Evolutionary conservation across 345 rosid genomes (phyloP).

Genomic region (Viola odorata): DNA sequence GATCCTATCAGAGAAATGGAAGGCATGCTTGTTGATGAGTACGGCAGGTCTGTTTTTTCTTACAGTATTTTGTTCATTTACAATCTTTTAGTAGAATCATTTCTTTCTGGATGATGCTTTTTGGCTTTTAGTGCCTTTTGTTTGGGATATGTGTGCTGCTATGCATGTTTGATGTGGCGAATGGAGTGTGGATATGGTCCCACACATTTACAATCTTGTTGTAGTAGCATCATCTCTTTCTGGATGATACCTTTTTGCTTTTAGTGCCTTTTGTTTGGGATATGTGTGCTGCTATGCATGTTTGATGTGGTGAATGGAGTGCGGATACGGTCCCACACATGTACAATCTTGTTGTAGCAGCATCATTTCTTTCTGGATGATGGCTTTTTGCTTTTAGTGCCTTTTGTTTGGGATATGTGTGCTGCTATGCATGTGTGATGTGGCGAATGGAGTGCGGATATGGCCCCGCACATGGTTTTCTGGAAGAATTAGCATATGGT

Average conservation of each 20-base stretch:
- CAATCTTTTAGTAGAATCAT: not conserved
- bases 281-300: too few relatives aligned
- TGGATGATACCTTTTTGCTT: not conserved
- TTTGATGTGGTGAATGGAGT: too few relatives aligned
- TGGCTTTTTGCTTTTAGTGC: not conserved
- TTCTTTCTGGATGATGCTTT: not conserved
- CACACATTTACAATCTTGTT: not conserved
- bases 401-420: not conserved
- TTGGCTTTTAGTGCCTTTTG: not conserved
- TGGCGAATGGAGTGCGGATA: too few relatives aligned
- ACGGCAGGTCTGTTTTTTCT: conserved; percentile 71
- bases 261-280: not conserved
- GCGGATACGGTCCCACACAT: too few relatives aligned
- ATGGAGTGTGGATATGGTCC: too few relatives aligned
- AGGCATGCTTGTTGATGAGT: conserved; percentile 97
- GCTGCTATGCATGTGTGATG: too few relatives aligned
- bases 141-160: not conserved
- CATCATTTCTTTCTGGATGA: not conserved
- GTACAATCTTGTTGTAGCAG: not conserved
- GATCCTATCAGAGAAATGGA: conserved; percentile 98
- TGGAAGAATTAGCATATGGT: too few relatives aligned
- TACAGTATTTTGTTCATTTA: not conserved
- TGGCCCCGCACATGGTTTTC: too few relatives aligned
- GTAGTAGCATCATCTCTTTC: not conserved
- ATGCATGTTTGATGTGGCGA: too few relatives aligned